These are phyloP conservation scores for Climacium dendroides DNA, from an alignment of 225 moss, liverwort and hornwort genomes.

Conservation along the genomic window DNA sequence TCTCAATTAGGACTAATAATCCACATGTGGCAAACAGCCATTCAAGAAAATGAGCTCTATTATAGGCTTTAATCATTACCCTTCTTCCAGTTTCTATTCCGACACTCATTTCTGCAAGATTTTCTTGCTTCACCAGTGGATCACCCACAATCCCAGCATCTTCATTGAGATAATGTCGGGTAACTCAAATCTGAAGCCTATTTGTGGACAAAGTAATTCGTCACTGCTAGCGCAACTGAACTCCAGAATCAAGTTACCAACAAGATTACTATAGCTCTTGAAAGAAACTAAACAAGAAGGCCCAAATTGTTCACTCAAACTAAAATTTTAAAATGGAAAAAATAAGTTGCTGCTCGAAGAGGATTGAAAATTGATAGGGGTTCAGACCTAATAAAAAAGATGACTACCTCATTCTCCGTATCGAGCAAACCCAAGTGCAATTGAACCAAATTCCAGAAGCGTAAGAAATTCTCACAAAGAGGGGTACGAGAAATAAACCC, in stretches of 20 bases:
- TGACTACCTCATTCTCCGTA: not conserved
- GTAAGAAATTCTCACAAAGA: not conserved
- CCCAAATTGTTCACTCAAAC: not conserved
- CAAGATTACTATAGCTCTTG: not conserved
- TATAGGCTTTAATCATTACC: not conserved
- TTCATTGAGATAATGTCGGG: not conserved
- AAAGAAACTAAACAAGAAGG: not conserved
- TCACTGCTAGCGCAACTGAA: not conserved
- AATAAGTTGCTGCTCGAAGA: not conserved
- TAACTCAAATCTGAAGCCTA: not conserved
- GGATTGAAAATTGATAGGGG: not conserved
- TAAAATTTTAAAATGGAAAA: not conserved
- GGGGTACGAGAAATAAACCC: not conserved
- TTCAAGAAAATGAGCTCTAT: not conserved
- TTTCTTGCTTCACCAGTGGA: not conserved
- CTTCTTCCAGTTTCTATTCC: not conserved
- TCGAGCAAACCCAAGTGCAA: not conserved
- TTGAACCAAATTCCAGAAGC: not conserved
- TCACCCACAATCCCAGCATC: not conserved
- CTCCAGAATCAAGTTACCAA: not conserved
- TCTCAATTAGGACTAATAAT: not conserved
- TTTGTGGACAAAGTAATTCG: not conserved
- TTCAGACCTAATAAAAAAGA: not conserved
- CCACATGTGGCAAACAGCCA: not conserved
- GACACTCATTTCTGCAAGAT: not conserved